Evolutionary conservation across 805 yeast species (phyloP).

Genomic region (Cyberlindnera amylophila): DNA sequence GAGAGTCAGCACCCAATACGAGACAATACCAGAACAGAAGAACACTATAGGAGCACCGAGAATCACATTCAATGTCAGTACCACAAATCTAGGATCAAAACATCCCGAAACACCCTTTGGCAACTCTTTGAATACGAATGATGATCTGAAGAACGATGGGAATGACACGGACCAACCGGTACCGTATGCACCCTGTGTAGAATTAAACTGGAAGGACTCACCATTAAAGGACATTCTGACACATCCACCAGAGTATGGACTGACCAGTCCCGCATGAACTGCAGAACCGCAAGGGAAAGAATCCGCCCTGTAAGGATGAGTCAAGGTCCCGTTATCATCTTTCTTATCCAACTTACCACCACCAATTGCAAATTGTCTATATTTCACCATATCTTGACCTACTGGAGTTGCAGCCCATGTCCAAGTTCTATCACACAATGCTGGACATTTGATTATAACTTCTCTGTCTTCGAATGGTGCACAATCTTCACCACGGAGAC

Average conservation of each 20-base stretch:
- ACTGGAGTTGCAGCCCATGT: conserved; percentile 71
- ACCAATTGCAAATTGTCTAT: conserved; percentile 71
- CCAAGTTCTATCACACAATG: conserved; percentile 78
- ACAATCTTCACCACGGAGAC: conserved; percentile 63
- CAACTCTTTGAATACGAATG: conserved; percentile 55
- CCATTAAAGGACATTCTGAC: conserved; percentile 60
- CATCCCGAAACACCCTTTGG: conserved; percentile 47
- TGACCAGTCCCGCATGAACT: conserved; percentile 75
- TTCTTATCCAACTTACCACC: conserved; percentile 48
- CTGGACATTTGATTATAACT: conserved; percentile 75
- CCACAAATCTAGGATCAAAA: conserved; percentile 59
- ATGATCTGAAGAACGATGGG: conserved; percentile 69
- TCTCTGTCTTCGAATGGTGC: conserved; percentile 40
- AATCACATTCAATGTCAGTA: conserved; percentile 54
- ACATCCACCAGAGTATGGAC: conserved; percentile 77
- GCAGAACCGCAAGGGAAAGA: conserved; percentile 90
- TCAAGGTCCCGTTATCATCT: conserved; percentile 29
- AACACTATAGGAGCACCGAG: conserved; percentile 62
- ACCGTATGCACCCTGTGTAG: conserved; percentile 47
- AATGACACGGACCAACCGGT: conserved; percentile 52
- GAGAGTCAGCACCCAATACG: conserved; percentile 57
- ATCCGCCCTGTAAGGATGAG: conserved; percentile 78
- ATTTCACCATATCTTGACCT: conserved; percentile 64
- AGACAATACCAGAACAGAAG: conserved; percentile 40
- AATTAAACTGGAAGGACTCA: conserved; percentile 43